Percentiles rank a stretch among this genome's conserved stretches.
These are phyloP conservation scores for Thielaviopsis punctulata DNA, from an alignment of 2,329 filamentous ascomycete genomes.

Conservation along the genomic window DNA sequence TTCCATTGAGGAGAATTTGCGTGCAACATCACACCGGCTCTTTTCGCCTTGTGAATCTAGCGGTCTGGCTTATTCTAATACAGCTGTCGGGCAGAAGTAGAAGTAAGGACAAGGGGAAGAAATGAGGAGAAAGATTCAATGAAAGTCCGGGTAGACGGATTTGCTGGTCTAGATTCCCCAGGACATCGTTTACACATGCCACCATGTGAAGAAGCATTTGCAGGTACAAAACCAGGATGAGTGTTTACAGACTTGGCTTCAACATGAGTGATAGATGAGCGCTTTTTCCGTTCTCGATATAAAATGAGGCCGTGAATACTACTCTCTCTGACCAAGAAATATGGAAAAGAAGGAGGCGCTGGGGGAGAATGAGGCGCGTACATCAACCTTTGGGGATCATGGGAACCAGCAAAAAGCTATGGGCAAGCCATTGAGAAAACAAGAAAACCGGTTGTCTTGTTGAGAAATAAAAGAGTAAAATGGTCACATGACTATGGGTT, in stretches of 20 bases:
- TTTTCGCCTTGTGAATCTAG: not conserved
- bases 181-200: not conserved
- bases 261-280: not conserved
- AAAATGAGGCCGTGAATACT: not conserved
- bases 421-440: not conserved
- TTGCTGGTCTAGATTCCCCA: not conserved
- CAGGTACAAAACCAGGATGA: not conserved
- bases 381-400: not conserved
- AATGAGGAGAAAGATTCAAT: not conserved
- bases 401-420: not conserved
- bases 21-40: not conserved
- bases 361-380: not conserved
- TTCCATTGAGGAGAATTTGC: not conserved
- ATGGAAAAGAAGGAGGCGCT: not conserved
- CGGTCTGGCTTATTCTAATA: not conserved
- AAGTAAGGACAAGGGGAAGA: not conserved
- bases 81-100: not conserved
- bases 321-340: not conserved
- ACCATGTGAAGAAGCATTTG: not conserved
- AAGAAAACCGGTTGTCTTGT: not conserved
- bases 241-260: no score
- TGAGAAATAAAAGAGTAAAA: not conserved
- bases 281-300: not conserved
- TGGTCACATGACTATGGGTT: not conserved
- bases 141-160: not conserved